Base-by-base conservation (phyloP, 768 basidiomycete genomes). In the Tephrocybe sp. region DNA sequence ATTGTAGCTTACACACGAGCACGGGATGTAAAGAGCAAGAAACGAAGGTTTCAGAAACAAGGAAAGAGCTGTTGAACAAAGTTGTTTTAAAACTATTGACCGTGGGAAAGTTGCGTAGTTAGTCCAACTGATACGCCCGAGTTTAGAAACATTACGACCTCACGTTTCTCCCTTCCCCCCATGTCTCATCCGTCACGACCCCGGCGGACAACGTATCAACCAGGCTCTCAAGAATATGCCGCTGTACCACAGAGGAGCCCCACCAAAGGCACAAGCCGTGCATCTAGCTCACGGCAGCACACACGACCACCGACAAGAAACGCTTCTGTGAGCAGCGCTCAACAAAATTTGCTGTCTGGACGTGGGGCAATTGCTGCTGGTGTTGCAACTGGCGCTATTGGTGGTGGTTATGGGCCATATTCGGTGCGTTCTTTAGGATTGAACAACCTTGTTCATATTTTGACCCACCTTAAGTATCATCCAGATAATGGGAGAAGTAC, bases 321-420 rank as follows among this genome's bases (percentile, higher is more conserved):
- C 22, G 38, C 52, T 10, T 62, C 60, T 13, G 52, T 57, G 32
- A 58, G 53, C 32, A 65, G 61, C 52, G 63, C 63, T 51, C 66
- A 67, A 41, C 70, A 70, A 54, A 49, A 57, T 55, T 53, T 57
- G 31, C 62, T 66, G 54, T 51, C 67, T 39, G 76, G 75, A 56
- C 74, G 80, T 55, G 74, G 72, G 45, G 81, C 81, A 17, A 84
- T 88, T 40, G 80, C 85, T 9, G 84, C 82, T 55, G 85, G 88
- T 40, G 89, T 92, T n/a, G 89, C 88, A 0, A 85, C 77, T 26
- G 91, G 90, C 7, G 72, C 74, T 31, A 88, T 93, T 61, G 91
- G 91, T 4, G 79, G 80, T 20, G 83, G 82, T 14, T 92, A 92
- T 73, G 91, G 91, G 10, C 91, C 91, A 20, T 92, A 92, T 71